A percentile compares a stretch with the other conserved stretches of the same genome.
These are phyloP conservation scores for Mortierella sp. DNA, from an alignment of 371 early-diverging fungal species.

Conservation along the genomic window DNA sequence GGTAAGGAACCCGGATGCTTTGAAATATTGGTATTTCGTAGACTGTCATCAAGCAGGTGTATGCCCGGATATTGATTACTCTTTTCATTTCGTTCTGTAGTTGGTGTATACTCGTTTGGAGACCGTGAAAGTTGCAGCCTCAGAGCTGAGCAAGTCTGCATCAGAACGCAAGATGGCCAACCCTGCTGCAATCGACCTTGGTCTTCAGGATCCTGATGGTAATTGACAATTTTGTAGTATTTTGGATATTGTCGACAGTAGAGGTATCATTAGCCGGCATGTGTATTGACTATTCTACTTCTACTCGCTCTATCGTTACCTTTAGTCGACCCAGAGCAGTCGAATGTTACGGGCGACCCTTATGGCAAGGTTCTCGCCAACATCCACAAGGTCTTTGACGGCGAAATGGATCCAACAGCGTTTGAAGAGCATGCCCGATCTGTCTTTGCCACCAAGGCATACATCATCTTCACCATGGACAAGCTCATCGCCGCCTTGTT, in stretches of 20 bases:
- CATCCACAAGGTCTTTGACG: constrained; percentile 84
- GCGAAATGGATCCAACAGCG: constrained; percentile 83
- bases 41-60: not conserved
- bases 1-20: constrained; percentile 59
- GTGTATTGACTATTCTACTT: not conserved
- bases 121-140: constrained; percentile 82
- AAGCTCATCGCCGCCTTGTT: constrained; percentile 82
- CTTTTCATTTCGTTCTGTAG: constrained; percentile 58
- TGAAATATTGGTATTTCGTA: constrained; percentile 1
- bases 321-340: constrained; percentile 62
- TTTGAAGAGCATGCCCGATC: constrained; percentile 96
- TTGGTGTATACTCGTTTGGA: constrained; percentile 85
- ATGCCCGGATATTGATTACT: not conserved
- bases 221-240: not conserved
- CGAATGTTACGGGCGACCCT: constrained; percentile 71
- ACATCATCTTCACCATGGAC: constrained; percentile 90
- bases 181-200: constrained; percentile 87
- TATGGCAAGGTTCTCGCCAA: constrained; percentile 83
- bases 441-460: constrained; percentile 90
- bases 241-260: not conserved
- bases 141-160: constrained; percentile 69
- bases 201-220: constrained; percentile 73
- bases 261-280: no score
- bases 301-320: not conserved
- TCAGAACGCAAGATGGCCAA: constrained; percentile 74